Evolutionary conservation across 495 filamentous ascomycete genomes (phyloP), one percentile per base, ranked within the genome.

Genomic region (Apodospora peruviana): DNA sequence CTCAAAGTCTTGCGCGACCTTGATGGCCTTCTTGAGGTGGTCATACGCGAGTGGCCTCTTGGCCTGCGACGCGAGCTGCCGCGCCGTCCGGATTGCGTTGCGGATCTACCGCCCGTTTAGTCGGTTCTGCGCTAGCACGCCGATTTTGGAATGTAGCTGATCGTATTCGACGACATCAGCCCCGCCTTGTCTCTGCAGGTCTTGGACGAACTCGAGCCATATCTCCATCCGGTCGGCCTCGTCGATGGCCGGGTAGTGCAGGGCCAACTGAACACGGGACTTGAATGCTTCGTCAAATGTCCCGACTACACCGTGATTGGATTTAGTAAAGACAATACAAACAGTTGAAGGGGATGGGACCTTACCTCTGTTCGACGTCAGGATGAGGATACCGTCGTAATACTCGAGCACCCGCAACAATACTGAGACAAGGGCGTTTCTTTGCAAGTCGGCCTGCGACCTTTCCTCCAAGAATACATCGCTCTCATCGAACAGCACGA

Each of bases 31-130:
- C 40, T 47, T n/a, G 12, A 64, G 43, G 40, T 56, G 58, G 3
- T 20, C 41, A 17, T 47, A 43, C 18, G 49, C 45, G 1, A 64
- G 29, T 24, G 41, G 36, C 0, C 55, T 50, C 16, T 50, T 41
- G 32, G 58, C 50, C 36, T 55, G 59, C 9, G 47, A 49, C 12
- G 59, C 61, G 18, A 66, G 53, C 39, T 49, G 52, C 23, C 60
- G 47, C 1, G 75, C 76, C 3, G 68, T 74, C 61, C 77, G 78
- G 42, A 84, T 57, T 9, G 75, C 61, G 53, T 83, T 84, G 62
- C 79, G 76, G 50, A 84, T 84, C 62, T 83, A 71, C 16, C 78
- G 56, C 0, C 80, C 79, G 56, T 83, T 82, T 61, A 83, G 48
- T 11, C 70, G 58, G 47, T 68, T 52, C 8, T 46, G 39, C 1